Evolutionary conservation across 108 stramenopile species (phyloP), one percentile per base, ranked within the genome.

Genomic region (Fragilariopsis cylindrus): DNA sequence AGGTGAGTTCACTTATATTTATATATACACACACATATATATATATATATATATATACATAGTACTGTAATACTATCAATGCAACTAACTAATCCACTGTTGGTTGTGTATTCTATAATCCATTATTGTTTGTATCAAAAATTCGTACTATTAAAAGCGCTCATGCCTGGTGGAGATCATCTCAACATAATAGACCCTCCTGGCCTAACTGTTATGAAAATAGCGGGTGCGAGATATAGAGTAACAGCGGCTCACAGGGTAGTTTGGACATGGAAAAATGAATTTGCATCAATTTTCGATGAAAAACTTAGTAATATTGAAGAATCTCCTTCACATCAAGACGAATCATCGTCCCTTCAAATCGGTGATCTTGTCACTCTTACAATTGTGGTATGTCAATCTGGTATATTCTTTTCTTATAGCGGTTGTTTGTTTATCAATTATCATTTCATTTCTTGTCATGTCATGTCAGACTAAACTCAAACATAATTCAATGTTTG

Each of bases 221-320:
- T 95, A 69, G 87, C 90, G 3, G 94, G 94, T 40, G 94, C 91
- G 21, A 54, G 94, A 65, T 95, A 95, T 86, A 84, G 94, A 41
- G 90, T 92, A 45, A 95, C 94, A 16, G 94, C 88, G 6, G 90
- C 94, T 12, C 94, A 95, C 75, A 87, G 94, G 5, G 91, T 91
- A 13, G 87, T 95, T 42, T 95, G 94, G 94, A 88, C 88, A n/a
- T 93, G 93, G 93, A 95, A 87, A 86, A 95, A 95, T 71, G 90
- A 90, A 63, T 95, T 95, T 82, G 86, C 87, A 12, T 67, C 74
- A 15, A 58, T 83, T 56, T 77, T 81, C 13, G 72, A 62, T n/a
- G 74, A 41, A 16, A 67, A 49, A 46, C 45, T 65, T 2, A 21
- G 65, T 19, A 11, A n/a, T 3, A 44, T 21, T 46, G 43, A 57